Base-by-base conservation (phyloP, 345 rosid species). In the Abelmoschus esculentus region DNA sequence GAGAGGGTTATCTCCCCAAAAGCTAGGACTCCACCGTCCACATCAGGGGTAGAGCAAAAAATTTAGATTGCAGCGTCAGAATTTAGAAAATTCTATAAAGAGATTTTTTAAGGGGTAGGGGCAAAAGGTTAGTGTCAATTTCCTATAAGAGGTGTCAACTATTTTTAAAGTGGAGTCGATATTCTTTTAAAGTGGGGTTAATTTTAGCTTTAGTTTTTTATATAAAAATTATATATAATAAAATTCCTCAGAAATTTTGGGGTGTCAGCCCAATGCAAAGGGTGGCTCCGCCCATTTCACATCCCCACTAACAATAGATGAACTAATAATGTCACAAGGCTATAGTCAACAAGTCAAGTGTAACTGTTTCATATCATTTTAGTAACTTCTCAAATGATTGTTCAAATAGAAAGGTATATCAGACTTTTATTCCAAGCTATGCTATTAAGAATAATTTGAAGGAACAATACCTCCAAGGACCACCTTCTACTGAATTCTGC, bases 401-500 rank as follows among this genome's bases (percentile, higher is more conserved):
- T 54, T 52, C 66, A 63, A n/a, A n/a, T 40, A 19, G 65, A 66
- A 75, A 34, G 40, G 11, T 61, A 50, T 46, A 22, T 4, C 60
- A 76, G 7, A 32, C 26, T 67, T 31, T 47, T 46, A 66, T 52
- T 59, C 56, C 53, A 64, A 32, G 60, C 8, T 40, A 47, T 15
- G 40, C 57, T 46, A 66, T 19, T 19, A 38, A 76, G 63, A 62
- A 31, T 66, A 31, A 69, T 67, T 44, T 36, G 56, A 72, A 79
- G 67, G 78, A 76, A 74, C 56, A 70, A 64, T 63, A 95, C 99
- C 99, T 95, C 83, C 96, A 89, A 76, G 90, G 78, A 75, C 83
- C 81, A 68, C 86, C 90, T 79, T 91, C 96, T 29, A 77, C 36
- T 1, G 91, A 66, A 65, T 80, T 78, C 75, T 76, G 96, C 61